Evolutionary conservation across 768 basidiomycete species (phyloP).

Genomic region (Boletus pseudopeckii): DNA sequence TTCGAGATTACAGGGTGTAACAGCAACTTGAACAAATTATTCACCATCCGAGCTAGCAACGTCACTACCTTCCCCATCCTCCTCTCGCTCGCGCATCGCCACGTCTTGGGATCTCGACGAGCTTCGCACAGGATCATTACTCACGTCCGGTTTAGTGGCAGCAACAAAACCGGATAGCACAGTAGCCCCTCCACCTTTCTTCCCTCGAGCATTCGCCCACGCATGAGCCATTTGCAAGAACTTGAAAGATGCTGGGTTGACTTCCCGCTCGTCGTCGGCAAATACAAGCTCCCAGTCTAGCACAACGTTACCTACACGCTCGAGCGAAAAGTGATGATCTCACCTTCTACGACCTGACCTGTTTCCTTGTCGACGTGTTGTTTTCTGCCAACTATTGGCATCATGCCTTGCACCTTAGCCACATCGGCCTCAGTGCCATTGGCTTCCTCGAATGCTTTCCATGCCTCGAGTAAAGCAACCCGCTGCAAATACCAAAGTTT

Average conservation of each 20-base stretch:
- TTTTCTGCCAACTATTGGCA: conserved; percentile 87
- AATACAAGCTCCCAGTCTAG: conserved; percentile 94
- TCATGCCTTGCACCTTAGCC: conserved; percentile 84
- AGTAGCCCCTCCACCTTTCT: conserved; percentile 34
- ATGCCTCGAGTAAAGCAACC: conserved; percentile 86
- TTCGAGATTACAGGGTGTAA: background rate
- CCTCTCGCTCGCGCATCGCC: conserved; percentile 20
- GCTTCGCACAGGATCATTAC: conserved; percentile 2
- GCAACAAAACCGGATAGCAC: conserved; percentile 49
- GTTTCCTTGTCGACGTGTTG: conserved; percentile 82
- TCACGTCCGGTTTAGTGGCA: conserved; percentile 27
- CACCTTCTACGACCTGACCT: conserved; percentile 84
- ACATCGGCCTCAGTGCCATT: conserved; percentile 72
- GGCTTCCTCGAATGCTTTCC: conserved; percentile 90
- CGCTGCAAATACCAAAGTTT: conserved; percentile 48
- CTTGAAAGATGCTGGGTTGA: conserved; percentile 91
- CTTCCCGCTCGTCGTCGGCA: conserved; percentile 92
- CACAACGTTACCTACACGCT: conserved; percentile 1
- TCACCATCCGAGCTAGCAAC: conserved; percentile 54
- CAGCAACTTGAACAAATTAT: conserved; percentile 6
- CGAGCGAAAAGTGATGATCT: conserved; percentile 18
- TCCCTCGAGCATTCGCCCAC: conserved; percentile 65
- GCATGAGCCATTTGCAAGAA: conserved; percentile 94
- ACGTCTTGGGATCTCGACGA: conserved; percentile 21
- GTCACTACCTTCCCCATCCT: conserved; percentile 43